Base-by-base conservation (phyloP, 768 basidiomycete species). In the Boletus tomentosulus region DNA sequence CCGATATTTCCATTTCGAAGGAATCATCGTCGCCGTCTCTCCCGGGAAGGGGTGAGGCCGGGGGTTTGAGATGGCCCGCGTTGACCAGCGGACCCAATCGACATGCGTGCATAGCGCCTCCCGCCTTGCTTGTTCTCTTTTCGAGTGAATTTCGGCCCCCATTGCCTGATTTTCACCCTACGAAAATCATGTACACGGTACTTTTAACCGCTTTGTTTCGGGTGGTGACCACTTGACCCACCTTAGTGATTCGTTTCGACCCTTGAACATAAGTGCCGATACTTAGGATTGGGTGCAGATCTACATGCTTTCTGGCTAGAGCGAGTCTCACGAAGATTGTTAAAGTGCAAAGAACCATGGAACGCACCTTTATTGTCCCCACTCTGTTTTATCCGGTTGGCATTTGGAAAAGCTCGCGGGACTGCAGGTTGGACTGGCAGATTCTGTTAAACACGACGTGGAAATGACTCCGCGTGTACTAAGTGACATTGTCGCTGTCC, bases 71-170 rank as follows among this genome's bases (percentile, higher is more conserved):
- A 46, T 25, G 30, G 3, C 19, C 46, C 31, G 25, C 35, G 55
- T 51, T 44, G 55, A 24, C 41, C 7, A 10, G 60, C 42, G 12
- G 56, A 50, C 27, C 59, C 58, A 3, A 58, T 58, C 16, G 64
- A 58, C 59, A 64, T 65, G 48, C 66, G 63, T 11, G 54, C 54
- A 19, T 57, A 55, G 38, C 46, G 54, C 46, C 43, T 54, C 38
- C 48, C 48, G 22, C 24, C 13, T 24, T 42, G 49, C 8, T 28
- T 31, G 33, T n/a, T 45, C 24, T 27, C 46, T 39, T 53, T 67
- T 34, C n/a, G 50, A 38, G 48, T 16, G 16, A 8, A 28, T 19
- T 55, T 57, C 6, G 22, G n/a, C 2, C 31, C 19, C 65, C 58
- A 60, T 24, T 24, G 25, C 31, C 19, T 50, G 41, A 30, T 25